Base-by-base conservation (phyloP, 2,329 filamentous ascomycete species). In the Orbilia quercus region DNA sequence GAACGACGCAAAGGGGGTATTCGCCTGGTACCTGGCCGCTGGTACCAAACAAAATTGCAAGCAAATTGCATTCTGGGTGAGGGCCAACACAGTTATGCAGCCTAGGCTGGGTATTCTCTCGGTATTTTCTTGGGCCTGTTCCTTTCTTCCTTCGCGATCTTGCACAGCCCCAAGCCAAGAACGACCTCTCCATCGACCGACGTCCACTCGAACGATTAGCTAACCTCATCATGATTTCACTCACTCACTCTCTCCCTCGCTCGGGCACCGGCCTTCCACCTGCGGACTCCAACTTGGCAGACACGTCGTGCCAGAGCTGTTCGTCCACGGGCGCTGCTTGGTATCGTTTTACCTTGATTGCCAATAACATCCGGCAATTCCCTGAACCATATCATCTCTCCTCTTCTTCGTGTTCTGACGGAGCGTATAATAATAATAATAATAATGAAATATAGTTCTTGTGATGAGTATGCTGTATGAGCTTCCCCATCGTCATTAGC, bases 151-250 rank as follows among this genome's bases (percentile, higher is more conserved):
- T 63, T 51, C 36, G 40, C 47, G 25, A 59, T 50, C 23, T 48
- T 62, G 63, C 65, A 71, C 65, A 71, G 65, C 65, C 65, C 65
- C 57, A 70, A 71, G 65, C 65, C 65, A 71, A 71, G 65, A 22
- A 54, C 48, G 57, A 58, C 42, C 65, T n/a, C 20, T 44, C 28
- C 9, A 31, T 4, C 28, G 28, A 9, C 38, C 14, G 31, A 22
- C 22, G 5, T 45, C 22, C 34, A 20, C 25, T 54, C 47, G 34
- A 36, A 14, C 31, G 51, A 9, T 55, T 47, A 50, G 28, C 4
- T 5, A 31, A 71, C 48, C 50, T 71, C 57, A 71, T 63, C 16
- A 63, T 63, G 65, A 71, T 44, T 28, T 60, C 48, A 71, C 28
- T 31, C 28, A 31, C 9, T 31, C 9, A 9, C 28, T 31, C 5